A percentile compares a stretch with the other conserved stretches of the same genome.
Evolutionary conservation across 495 filamentous ascomycete genomes (phyloP).

Genomic region (Neurospora discreta): DNA sequence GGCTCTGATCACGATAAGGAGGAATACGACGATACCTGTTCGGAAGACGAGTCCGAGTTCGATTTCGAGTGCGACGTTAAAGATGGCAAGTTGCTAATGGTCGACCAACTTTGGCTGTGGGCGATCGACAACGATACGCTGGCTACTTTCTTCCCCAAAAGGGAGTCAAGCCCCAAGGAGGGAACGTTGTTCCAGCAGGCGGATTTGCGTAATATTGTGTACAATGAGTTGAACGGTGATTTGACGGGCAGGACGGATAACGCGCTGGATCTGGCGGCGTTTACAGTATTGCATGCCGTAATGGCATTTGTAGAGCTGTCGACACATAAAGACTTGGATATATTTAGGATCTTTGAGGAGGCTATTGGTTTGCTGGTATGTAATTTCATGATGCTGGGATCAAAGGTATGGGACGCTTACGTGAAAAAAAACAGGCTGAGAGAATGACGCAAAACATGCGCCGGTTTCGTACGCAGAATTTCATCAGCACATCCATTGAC

Average conservation of each 20-base stretch:
- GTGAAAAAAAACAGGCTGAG: slow-evolving; percentile 36
- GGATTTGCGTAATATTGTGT: slow-evolving; percentile 52
- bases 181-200: slow-evolving; percentile 50
- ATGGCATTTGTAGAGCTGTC: slow-evolving; percentile 50
- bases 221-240: slow-evolving; percentile 59
- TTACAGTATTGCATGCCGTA: slow-evolving; percentile 50
- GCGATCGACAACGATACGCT: slow-evolving; percentile 47
- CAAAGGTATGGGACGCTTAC: not conserved
- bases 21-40: slow-evolving; percentile 1
- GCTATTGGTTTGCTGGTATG: slow-evolving; percentile 51
- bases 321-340: slow-evolving; percentile 48
- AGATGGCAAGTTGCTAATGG: slow-evolving; percentile 55
- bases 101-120: slow-evolving; percentile 62
- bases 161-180: slow-evolving; percentile 36
- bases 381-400: not conserved
- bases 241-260: slow-evolving; percentile 53
- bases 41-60: slow-evolving; percentile 12
- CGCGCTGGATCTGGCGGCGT: slow-evolving; percentile 49
- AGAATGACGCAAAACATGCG: slow-evolving; percentile 53
- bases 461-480: slow-evolving; percentile 42
- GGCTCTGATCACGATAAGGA: not conserved
- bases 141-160: slow-evolving; percentile 47
- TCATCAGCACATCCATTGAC: slow-evolving; percentile 31
- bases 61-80: slow-evolving; percentile 30
- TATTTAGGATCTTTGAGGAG: slow-evolving; percentile 58